Base-by-base conservation (phyloP, 192 early-diverging fungal species). In the Backusella sp. region DNA sequence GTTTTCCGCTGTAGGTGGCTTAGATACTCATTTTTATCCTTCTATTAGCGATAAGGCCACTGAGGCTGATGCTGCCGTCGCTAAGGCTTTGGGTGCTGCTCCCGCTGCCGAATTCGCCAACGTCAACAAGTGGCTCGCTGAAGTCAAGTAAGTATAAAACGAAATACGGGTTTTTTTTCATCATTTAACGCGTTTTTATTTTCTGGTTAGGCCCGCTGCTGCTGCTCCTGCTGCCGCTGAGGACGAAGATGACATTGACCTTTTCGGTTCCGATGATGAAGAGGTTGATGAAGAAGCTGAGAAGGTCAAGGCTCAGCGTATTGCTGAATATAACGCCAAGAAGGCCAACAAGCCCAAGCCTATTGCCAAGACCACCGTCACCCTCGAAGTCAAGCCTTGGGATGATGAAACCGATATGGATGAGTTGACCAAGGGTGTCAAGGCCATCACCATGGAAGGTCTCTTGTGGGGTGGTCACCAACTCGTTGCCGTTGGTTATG, bases 341-440 rank as follows among this genome's bases (percentile, higher is more conserved):
- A 97, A 98, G 92, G 92, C 93, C 74, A 90, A 89, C 86, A 92
- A 90, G 88, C 95, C 95, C 73, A 92, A 91, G 84, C 85, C 90
- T 70, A 89, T 90, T 78, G 96, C 96, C 86, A 98, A 97, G 91
- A 96, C 96, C 79, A 89, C 93, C 86, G 85, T 97, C 80, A 90
- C 91, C 82, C 90, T 96, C 41, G 97, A 97, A 76, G 91, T 98
- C 82, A 97, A 98, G 93, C 96, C 96, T 70, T 98, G 97, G 97
- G 97, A 97, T 85, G 95, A 97, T 86, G 96, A 97, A 77, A 98
- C 96, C 70, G 87, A 92, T 74, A 92, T 98, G 89, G 88, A 78
- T 44, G 94, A 84, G 39, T 84, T 98, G 44, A 92, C 94, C 80
- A 83, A 80, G 30, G 74, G 76, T 73, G 93, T 98, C 85, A 88